These are phyloP conservation scores for Centrapalus pauciflorus DNA, from an alignment of 129 eudicot genomes.

Conservation along the genomic window DNA sequence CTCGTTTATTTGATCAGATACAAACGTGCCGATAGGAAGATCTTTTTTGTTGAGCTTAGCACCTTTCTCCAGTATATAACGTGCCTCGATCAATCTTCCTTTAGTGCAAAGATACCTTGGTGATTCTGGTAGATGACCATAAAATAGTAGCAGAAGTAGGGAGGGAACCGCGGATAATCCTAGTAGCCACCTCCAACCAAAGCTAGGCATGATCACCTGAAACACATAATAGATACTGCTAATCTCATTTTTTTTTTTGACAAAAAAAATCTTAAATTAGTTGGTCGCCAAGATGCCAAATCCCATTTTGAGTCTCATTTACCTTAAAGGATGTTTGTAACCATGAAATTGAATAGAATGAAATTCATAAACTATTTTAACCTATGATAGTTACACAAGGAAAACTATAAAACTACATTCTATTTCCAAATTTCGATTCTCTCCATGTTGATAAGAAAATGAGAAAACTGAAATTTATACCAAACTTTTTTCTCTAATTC, in stretches of 20 bases:
- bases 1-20: slow-evolving; percentile 24
- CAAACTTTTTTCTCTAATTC: too few species aligned
- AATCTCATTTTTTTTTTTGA: not conserved
- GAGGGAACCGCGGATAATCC: slow-evolving; percentile 50
- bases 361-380: too few species aligned
- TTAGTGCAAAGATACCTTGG: slow-evolving; percentile 55
- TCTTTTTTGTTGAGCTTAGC: slow-evolving; percentile 36
- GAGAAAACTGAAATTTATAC: too few species aligned
- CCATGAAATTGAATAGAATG: too few species aligned
- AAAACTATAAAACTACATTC: too few species aligned
- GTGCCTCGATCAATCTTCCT: slow-evolving; percentile 43
- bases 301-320: too few species aligned
- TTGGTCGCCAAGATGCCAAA: too few species aligned
- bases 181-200: slow-evolving; percentile 76
- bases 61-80: slow-evolving; percentile 35
- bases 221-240: not conserved
- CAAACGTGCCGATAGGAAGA: slow-evolving; percentile 43
- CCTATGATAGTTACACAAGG: too few species aligned
- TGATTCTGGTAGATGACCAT: slow-evolving; percentile 42
- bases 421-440: too few species aligned
- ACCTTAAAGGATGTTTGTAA: too few species aligned
- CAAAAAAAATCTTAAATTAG: too few species aligned
- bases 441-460: too few species aligned
- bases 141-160: slow-evolving; percentile 30
- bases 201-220: slow-evolving; percentile 57